Evolutionary conservation across 768 basidiomycete genomes (phyloP).

Genomic region (Lactarius deliciosus): DNA sequence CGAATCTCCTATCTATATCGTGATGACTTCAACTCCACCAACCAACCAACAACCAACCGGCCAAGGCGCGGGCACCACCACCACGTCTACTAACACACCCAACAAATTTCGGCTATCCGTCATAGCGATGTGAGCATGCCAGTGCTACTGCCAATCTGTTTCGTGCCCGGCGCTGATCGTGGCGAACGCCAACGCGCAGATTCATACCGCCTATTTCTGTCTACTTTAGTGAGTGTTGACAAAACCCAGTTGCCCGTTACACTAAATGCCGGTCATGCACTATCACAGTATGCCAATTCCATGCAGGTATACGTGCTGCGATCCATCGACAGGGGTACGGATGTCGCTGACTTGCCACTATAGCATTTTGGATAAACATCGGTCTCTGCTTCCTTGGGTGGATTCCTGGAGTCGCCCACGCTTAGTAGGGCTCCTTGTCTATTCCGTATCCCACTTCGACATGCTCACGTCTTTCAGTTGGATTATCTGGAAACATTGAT

Average conservation of each 20-base stretch:
- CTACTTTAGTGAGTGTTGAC: constrained; percentile 35
- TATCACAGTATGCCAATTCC: constrained; percentile 32
- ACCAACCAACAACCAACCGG: too few species aligned
- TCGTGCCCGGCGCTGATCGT: background rate
- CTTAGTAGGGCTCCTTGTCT: constrained; percentile 36
- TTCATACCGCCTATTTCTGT: constrained; percentile 38
- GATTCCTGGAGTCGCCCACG: constrained; percentile 47
- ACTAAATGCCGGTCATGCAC: background rate
- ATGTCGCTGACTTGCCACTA: background rate
- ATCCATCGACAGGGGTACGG: background rate
- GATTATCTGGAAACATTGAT: constrained; percentile 35
- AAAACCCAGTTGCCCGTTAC: background rate
- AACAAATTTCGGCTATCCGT: constrained; percentile 36
- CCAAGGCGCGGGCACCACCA: too few species aligned
- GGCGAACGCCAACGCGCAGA: constrained; percentile 20
- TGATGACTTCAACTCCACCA: background rate
- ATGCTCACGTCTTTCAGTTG: constrained; percentile 31
- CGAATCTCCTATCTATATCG: background rate
- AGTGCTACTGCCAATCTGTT: background rate
- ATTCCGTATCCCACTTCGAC: too few species aligned
- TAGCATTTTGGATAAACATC: constrained; percentile 43
- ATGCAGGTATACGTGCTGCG: constrained; percentile 29
- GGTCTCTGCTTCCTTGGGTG: constrained; percentile 45
- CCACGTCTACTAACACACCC: constrained; percentile 25
- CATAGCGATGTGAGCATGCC: constrained; percentile 35